These are phyloP conservation scores for Podospora anserina DNA, from an alignment of 495 filamentous ascomycete species.

Conservation along the genomic window DNA sequence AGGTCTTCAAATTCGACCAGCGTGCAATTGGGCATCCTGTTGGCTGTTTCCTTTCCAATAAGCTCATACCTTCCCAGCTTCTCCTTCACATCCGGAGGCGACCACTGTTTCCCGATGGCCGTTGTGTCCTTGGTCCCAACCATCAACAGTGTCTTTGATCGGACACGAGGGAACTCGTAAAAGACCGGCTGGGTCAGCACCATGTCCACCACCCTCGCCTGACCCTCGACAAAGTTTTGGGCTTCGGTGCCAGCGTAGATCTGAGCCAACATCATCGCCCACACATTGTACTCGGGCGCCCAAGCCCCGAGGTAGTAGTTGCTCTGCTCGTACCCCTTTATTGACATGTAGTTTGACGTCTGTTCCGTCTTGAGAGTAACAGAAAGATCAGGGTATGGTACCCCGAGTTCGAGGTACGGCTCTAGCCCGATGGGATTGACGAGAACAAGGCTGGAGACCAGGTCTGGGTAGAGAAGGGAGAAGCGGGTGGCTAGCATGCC, in stretches of 20 bases:
- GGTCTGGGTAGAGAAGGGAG: slow-evolving; percentile 40
- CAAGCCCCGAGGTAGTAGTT: slow-evolving; percentile 44
- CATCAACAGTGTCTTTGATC: slow-evolving; percentile 36
- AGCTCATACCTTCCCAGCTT: slow-evolving; percentile 42
- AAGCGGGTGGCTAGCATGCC: slow-evolving; percentile 46
- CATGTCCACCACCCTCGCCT: slow-evolving; percentile 43
- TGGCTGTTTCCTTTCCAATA: slow-evolving; percentile 39
- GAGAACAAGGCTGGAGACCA: slow-evolving; percentile 12
- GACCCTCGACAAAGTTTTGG: slow-evolving; percentile 32
- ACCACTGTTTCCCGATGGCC: slow-evolving; percentile 47
- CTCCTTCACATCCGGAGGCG: slow-evolving; percentile 39
- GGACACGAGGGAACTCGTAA: slow-evolving; percentile 41
- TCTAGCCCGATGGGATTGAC: slow-evolving; percentile 4
- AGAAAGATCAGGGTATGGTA: slow-evolving; percentile 38
- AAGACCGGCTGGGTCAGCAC: slow-evolving; percentile 43
- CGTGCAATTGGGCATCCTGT: slow-evolving; percentile 38
- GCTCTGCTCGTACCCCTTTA: slow-evolving; percentile 42
- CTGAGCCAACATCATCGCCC: slow-evolving; percentile 47
- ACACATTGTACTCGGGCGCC: slow-evolving; percentile 39
- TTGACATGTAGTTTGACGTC: slow-evolving; percentile 34
- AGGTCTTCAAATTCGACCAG: slow-evolving; percentile 40
- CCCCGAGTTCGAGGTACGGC: background rate
- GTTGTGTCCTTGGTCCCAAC: slow-evolving; percentile 44
- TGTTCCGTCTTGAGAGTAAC: slow-evolving; percentile 32
- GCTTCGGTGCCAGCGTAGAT: slow-evolving; percentile 40